Evolutionary conservation across 2,329 filamentous ascomycete species (phyloP).

Genomic region (Knufia petricola): DNA sequence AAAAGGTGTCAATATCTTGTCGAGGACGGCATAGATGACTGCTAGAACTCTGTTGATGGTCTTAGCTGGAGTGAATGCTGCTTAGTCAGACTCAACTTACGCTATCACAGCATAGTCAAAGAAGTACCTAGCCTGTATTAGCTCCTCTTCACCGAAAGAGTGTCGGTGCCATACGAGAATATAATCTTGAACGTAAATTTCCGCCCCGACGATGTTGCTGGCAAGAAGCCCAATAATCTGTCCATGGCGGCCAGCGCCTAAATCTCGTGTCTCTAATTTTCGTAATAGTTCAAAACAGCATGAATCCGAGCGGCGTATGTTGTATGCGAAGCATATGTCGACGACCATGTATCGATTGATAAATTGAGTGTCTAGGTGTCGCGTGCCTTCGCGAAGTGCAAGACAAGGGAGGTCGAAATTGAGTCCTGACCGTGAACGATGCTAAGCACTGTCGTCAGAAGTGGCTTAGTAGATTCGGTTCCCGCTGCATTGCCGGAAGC

Average conservation of each 20-base stretch:
- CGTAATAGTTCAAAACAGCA: background rate
- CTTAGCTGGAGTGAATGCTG: slow-evolving; percentile 7
- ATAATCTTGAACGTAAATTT: slow-evolving; percentile 6
- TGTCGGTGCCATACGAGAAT: slow-evolving; percentile 4
- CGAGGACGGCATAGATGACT: slow-evolving; percentile 43
- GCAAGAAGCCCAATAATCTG: slow-evolving; percentile 2
- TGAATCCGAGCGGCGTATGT: background rate
- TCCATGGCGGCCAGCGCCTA: slow-evolving; percentile 7
- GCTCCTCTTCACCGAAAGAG: background rate
- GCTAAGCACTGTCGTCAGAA: background rate
- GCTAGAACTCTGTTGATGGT: slow-evolving; percentile 38
- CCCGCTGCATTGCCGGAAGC: background rate
- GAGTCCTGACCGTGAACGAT: background rate
- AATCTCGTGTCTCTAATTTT: background rate
- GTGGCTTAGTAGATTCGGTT: background rate
- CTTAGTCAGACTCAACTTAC: slow-evolving; percentile 31
- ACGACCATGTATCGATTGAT: background rate
- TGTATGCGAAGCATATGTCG: background rate
- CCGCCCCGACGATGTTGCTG: slow-evolving; percentile 4
- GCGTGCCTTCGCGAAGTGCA: background rate
- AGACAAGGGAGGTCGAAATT: slow-evolving; percentile 3
- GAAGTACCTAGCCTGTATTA: slow-evolving; percentile 38
- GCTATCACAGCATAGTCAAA: slow-evolving; percentile 51
- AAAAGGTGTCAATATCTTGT: slow-evolving; percentile 44
- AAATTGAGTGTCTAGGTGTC: background rate